A percentile compares a stretch with the other conserved stretches of the same genome.
These are phyloP conservation scores for Luffa acutangula DNA, from an alignment of 306 rosid species.

Conservation along the genomic window DNA sequence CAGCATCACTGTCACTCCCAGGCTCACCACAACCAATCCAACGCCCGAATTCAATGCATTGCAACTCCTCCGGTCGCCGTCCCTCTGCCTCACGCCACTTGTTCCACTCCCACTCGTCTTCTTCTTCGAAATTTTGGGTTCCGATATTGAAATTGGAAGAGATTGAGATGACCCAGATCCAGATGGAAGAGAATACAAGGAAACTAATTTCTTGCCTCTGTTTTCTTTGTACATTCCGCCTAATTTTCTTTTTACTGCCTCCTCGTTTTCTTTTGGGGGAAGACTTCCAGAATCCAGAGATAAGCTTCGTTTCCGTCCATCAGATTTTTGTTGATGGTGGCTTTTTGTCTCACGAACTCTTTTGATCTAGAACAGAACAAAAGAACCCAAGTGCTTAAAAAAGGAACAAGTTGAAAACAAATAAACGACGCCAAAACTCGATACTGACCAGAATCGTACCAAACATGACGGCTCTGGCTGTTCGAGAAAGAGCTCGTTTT, in stretches of 20 bases:
- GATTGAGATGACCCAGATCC: background rate
- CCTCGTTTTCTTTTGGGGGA: background rate
- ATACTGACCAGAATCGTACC: conserved; percentile 38
- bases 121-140: background rate
- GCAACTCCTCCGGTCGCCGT: background rate
- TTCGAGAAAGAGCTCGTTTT: conserved; percentile 29
- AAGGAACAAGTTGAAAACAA: background rate
- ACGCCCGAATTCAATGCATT: conserved; percentile 15
- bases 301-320: conserved; percentile 23
- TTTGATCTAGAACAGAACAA: conserved; percentile 19
- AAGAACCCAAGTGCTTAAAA: background rate
- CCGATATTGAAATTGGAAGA: conserved; percentile 11
- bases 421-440: background rate
- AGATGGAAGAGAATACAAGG: background rate
- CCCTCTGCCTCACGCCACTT: conserved; percentile 18
- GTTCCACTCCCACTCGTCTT: background rate
- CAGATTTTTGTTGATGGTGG: conserved; percentile 18
- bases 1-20: conserved; percentile 31
- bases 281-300: conserved; percentile 11
- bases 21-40: conserved; percentile 33
- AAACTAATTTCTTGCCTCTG: background rate
- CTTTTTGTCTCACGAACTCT: conserved; percentile 18
- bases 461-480: conserved; percentile 35
- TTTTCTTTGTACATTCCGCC: background rate
- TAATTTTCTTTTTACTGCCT: background rate